These are phyloP conservation scores for Trichoderma asperellum DNA, from an alignment of 2,329 filamentous ascomycete species.

Conservation along the genomic window DNA sequence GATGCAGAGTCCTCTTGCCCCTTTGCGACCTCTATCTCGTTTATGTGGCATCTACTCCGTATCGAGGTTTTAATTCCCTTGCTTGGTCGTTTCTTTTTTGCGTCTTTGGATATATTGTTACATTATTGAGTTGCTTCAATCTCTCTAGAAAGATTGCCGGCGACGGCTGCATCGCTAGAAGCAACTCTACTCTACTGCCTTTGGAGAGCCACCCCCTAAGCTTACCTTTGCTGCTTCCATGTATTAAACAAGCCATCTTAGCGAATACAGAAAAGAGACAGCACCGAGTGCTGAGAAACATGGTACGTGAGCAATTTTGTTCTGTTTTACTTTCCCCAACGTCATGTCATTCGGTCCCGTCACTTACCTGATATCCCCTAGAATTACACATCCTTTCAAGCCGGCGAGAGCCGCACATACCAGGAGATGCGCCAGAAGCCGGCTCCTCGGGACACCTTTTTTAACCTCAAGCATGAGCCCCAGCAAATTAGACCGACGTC, in stretches of 20 bases:
- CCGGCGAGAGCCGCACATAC: slow-evolving; percentile 46
- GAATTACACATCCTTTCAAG: slow-evolving; percentile 44
- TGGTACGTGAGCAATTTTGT: slow-evolving; percentile 39
- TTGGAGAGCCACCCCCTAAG: not conserved
- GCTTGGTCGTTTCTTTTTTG: slow-evolving; percentile 35
- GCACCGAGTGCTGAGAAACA: slow-evolving; percentile 31
- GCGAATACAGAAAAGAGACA: not conserved
- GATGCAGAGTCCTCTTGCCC: slow-evolving; percentile 42
- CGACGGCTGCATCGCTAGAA: slow-evolving; percentile 42
- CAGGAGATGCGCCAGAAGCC: slow-evolving; percentile 59
- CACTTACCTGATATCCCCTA: slow-evolving; percentile 31
- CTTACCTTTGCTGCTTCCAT: slow-evolving; percentile 9
- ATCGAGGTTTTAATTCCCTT: slow-evolving; percentile 39
- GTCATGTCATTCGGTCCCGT: not conserved
- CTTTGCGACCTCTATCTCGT: slow-evolving; percentile 48
- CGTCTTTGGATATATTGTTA: slow-evolving; percentile 37
- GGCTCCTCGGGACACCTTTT: slow-evolving; percentile 61
- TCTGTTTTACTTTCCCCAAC: not conserved
- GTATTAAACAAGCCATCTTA: not conserved
- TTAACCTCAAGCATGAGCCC: slow-evolving; percentile 58
- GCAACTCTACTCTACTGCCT: not conserved
- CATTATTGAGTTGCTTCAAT: slow-evolving; percentile 29
- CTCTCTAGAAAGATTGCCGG: slow-evolving; percentile 42
- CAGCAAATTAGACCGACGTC: slow-evolving; percentile 64
- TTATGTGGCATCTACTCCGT: slow-evolving; percentile 37